Evolutionary conservation across 2,329 filamentous ascomycete species (phyloP).

Genomic region (Phaeosphaeriaceae sp.): DNA sequence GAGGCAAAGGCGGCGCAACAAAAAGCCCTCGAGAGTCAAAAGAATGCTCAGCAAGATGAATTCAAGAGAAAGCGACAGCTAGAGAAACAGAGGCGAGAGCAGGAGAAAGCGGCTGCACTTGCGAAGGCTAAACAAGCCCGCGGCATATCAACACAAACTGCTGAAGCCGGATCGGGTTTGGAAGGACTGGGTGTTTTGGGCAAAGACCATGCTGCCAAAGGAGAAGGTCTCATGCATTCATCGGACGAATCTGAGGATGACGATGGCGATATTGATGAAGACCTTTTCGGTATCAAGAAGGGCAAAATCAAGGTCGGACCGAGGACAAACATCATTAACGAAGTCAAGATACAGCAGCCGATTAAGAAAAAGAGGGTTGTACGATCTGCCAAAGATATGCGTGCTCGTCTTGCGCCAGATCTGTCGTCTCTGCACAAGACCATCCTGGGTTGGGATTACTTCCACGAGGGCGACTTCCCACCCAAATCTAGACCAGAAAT

Average conservation of each 20-base stretch:
- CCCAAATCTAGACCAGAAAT: slow-evolving; percentile 72
- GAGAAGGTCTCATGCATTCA: slow-evolving; percentile 89
- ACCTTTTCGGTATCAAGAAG: slow-evolving; percentile 67
- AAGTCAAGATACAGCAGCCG: slow-evolving; percentile 62
- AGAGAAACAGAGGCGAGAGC: slow-evolving; percentile 76
- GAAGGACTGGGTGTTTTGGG: slow-evolving; percentile 74
- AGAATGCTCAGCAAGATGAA: slow-evolving; percentile 45
- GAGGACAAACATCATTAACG: slow-evolving; percentile 47
- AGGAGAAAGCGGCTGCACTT: slow-evolving; percentile 73
- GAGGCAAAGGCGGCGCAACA: slow-evolving; percentile 33
- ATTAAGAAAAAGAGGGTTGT: slow-evolving; percentile 83
- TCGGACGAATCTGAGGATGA: slow-evolving; percentile 71
- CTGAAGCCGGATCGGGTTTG: slow-evolving; percentile 79
- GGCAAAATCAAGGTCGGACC: slow-evolving; percentile 52
- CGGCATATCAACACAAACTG: slow-evolving; percentile 61
- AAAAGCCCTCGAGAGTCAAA: slow-evolving; percentile 33
- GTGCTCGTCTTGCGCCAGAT: slow-evolving; percentile 87
- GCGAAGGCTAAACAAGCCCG: slow-evolving; percentile 68
- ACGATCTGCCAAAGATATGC: slow-evolving; percentile 89
- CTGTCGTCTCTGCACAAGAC: slow-evolving; percentile 83
- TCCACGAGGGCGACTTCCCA: slow-evolving; percentile 85
- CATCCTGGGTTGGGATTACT: slow-evolving; percentile 94
- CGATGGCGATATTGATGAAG: slow-evolving; percentile 65
- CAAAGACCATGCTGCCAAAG: slow-evolving; percentile 76
- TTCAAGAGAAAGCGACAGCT: slow-evolving; percentile 77